These are phyloP conservation scores for Annona squamosa DNA, from an alignment of 164 flowering plant genomes.

Conservation along the genomic window DNA sequence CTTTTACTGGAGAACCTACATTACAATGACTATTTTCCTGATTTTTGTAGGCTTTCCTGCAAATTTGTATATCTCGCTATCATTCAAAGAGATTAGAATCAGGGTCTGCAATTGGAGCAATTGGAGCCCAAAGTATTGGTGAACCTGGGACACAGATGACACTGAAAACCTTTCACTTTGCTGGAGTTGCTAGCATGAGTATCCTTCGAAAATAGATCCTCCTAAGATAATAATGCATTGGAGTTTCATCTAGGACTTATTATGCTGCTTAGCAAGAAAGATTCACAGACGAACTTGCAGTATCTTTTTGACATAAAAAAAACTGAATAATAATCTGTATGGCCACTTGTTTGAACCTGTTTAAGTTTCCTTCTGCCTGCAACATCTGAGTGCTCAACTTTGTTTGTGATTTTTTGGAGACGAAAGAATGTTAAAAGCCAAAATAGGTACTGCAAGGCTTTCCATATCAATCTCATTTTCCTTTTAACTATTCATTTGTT, in stretches of 20 bases:
- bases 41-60: constrained; percentile 55
- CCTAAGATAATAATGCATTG: background rate
- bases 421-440: background rate
- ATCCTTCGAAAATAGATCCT: constrained; percentile 39
- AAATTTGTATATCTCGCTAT: constrained; percentile 68
- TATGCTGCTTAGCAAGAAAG: background rate
- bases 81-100: constrained; percentile 64
- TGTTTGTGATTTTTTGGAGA: background rate
- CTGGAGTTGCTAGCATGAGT: constrained; percentile 99
- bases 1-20: too few relatives aligned
- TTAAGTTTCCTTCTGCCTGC: too few relatives aligned
- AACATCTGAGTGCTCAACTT: too few relatives aligned
- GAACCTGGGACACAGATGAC: constrained; percentile 99
- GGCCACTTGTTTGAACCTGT: background rate
- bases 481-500: background rate
- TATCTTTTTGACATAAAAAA: background rate
- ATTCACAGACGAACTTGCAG: background rate
- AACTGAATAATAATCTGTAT: background rate
- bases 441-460: background rate
- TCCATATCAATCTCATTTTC: background rate
- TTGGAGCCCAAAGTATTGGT: constrained; percentile 99
- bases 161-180: constrained; percentile 95
- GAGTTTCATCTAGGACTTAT: too few relatives aligned
- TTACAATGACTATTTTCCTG: too few relatives aligned
- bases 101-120: constrained; percentile 91